Conservation (phyloP, 306 rosid species). For the Astragalus membranaceus region DNA sequence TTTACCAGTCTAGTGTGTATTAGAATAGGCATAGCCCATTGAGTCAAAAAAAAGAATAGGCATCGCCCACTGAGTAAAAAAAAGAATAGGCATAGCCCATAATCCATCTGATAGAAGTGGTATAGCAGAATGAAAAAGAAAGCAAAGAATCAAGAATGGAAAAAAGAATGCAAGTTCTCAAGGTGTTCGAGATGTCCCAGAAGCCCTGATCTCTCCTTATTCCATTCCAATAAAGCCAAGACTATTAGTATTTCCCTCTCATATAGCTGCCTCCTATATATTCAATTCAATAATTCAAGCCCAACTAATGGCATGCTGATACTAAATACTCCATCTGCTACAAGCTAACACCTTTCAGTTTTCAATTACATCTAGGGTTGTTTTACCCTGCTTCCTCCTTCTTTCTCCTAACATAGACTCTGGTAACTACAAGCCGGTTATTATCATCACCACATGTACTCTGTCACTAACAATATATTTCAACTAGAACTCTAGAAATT, state of each 20-base stretch:
- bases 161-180: no score
- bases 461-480: neutral
- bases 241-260: no score
- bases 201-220: neutral
- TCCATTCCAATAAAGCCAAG: neutral
- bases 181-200: no score
- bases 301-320: neutral
- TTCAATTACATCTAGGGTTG: neutral
- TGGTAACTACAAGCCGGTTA: neutral
- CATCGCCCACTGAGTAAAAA: neutral
- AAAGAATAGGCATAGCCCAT: neutral
- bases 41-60: neutral
- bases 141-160: no score
- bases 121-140: neutral
- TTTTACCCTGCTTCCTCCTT: neutral
- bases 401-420: neutral
- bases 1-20: neutral
- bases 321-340: neutral
- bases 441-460: neutral
- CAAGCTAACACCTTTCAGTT: neutral
- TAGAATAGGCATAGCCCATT: neutral
- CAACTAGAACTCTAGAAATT: neutral
- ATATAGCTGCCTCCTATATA: neutral
- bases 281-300: no score
- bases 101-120: neutral